Percentiles rank a stretch among this genome's conserved stretches.
Conservation (phyloP, 169 alveolate genomes). For the Cryptosporidium sp. region DNA sequence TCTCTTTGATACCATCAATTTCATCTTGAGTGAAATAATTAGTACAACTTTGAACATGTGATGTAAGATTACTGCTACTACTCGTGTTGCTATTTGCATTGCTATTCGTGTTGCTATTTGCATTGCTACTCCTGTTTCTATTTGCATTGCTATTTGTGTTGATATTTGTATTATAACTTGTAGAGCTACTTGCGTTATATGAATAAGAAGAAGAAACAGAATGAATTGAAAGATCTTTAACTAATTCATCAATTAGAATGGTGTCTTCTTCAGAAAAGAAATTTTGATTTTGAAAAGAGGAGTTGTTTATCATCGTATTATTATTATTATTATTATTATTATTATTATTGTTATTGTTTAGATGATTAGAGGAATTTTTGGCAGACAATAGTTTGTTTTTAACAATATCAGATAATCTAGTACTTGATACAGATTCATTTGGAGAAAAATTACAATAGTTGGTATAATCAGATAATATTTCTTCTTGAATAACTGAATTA, state of each 20-base stretch:
- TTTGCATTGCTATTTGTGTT: background rate
- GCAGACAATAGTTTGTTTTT: conserved; percentile 11
- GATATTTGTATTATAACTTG: background rate
- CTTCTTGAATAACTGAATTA: background rate
- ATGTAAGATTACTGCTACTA: background rate
- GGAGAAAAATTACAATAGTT: background rate
- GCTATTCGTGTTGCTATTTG: background rate
- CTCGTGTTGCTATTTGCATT: background rate
- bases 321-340: no score
- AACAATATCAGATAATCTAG: conserved; percentile 36
- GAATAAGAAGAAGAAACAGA: background rate
- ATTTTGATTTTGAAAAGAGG: background rate
- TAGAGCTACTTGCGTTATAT: background rate
- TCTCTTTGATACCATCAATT: conserved; percentile 55
- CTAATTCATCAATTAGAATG: conserved; percentile 17
- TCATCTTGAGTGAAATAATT: conserved; percentile 32
- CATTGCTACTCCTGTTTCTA: background rate
- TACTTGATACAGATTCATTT: background rate
- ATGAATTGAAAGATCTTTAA: background rate
- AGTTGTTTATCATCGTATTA: background rate
- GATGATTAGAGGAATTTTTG: background rate
- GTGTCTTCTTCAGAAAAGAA: conserved; percentile 38
- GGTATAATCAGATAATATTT: background rate
- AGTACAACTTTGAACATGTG: background rate
- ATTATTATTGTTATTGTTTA: background rate